phyloP scores from a whole-genome alignment of 805 yeast species.

The Teunomyces kruisii region DNA sequence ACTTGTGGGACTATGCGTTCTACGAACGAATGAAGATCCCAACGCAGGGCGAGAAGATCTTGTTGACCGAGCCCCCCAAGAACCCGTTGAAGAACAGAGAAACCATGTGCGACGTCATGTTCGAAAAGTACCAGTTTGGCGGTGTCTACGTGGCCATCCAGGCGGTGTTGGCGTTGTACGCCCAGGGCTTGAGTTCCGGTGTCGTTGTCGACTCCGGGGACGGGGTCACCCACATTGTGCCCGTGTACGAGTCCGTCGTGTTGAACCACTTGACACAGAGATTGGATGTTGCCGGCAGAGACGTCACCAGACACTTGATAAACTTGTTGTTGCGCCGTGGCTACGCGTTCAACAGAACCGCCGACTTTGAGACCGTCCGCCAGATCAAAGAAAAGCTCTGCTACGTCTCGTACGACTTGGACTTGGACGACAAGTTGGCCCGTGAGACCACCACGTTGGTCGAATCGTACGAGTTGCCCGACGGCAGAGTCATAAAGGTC shows the following conservation, averaged over 20 bases:
- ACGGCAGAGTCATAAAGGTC: constrained; percentile 89
- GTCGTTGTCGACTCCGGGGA: constrained; percentile 99
- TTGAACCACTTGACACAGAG: constrained; percentile 89
- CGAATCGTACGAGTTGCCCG: constrained; percentile 90
- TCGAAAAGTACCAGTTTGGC: constrained; percentile 85
- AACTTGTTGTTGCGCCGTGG: constrained; percentile 91
- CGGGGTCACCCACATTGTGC: constrained; percentile 98
- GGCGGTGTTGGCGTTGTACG: constrained; percentile 96
- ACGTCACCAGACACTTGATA: constrained; percentile 94
- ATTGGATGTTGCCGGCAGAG: constrained; percentile 96
- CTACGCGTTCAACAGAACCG: constrained; percentile 96
- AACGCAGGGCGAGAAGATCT: constrained; percentile 70
- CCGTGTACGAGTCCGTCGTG: constrained; percentile 97
- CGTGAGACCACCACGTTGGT: constrained; percentile 95
- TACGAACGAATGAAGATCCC: constrained; percentile 84
- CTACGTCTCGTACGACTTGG: constrained; percentile 92
- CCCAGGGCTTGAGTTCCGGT: constrained; percentile 95
- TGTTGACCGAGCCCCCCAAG: constrained; percentile 97
- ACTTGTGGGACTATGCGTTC: constrained; percentile 96
- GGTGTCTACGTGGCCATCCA: constrained; percentile 96
- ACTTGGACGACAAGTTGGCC: constrained; percentile 81
- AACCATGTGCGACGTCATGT: constrained; percentile 88
- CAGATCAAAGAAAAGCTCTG: constrained; percentile 96
- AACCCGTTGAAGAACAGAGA: constrained; percentile 90
- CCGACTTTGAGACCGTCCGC: constrained; percentile 97